These are phyloP conservation scores for Oropetium thomaeum DNA, from an alignment of 176 grass and related monocot species.

Conservation along the genomic window DNA sequence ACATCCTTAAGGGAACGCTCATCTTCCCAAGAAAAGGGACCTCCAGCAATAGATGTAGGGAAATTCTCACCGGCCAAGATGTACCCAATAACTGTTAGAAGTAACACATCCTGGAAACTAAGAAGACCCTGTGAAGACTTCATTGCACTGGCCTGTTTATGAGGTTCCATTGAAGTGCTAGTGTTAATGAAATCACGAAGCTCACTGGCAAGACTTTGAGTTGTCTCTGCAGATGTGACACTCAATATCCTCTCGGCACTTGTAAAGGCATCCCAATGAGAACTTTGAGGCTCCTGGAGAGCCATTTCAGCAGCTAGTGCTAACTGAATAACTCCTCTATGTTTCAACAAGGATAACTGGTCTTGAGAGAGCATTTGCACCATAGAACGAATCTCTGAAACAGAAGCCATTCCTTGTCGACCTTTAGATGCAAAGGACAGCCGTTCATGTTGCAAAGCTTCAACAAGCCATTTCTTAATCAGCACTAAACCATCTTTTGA, in stretches of 20 bases:
- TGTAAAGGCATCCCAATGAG: slow-evolving; percentile 82
- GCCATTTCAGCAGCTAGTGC: slow-evolving; percentile 71
- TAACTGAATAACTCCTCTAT: slow-evolving; percentile 73
- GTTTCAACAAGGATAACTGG: slow-evolving; percentile 68
- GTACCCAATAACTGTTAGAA: slow-evolving; percentile 85
- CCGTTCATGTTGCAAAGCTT: slow-evolving; percentile 71
- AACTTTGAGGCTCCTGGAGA: slow-evolving; percentile 62
- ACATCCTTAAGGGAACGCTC: slow-evolving; percentile 90
- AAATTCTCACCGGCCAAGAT: slow-evolving; percentile 93
- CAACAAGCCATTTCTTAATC: slow-evolving; percentile 92
- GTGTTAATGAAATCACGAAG: slow-evolving; percentile 97
- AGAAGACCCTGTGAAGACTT: slow-evolving; percentile 57
- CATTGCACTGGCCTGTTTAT: slow-evolving; percentile 45
- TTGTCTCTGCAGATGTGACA: slow-evolving; percentile 80
- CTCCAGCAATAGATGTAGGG: slow-evolving; percentile 72
- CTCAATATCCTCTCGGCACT: slow-evolving; percentile 91
- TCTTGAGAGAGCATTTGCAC: slow-evolving; percentile 58
- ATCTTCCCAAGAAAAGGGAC: slow-evolving; percentile 97
- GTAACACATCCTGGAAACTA: slow-evolving; percentile 81
- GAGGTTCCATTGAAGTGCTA: slow-evolving; percentile 61
- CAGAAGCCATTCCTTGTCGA: slow-evolving; percentile 42
- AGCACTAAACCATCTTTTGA: slow-evolving; percentile 72
- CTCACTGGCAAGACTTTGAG: slow-evolving; percentile 88
- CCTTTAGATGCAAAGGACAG: slow-evolving; percentile 58
- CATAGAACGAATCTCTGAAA: slow-evolving; percentile 71